A percentile compares a stretch with the other conserved stretches of the same genome.
Evolutionary conservation across 768 basidiomycete genomes (phyloP).

Genomic region (Collybia sp.): DNA sequence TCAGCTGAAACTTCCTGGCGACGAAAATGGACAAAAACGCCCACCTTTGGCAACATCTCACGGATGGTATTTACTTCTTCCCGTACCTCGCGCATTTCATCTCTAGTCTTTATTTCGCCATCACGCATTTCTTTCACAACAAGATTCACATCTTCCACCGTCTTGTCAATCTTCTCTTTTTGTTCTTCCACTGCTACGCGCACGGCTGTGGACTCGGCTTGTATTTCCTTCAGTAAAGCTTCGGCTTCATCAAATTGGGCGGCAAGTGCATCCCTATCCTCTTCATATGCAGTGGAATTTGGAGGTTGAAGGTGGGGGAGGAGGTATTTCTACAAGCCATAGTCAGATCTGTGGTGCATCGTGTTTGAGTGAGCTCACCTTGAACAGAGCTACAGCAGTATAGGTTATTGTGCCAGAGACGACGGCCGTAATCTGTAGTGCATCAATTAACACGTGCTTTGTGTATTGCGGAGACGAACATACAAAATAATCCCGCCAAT

Average conservation of each 20-base stretch:
- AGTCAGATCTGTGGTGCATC: slow-evolving; percentile 3
- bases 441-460: slow-evolving; percentile 19
- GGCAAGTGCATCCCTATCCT: slow-evolving; percentile 77
- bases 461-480: slow-evolving; percentile 18
- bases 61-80: slow-evolving; percentile 88
- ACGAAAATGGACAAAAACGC: slow-evolving; percentile 3
- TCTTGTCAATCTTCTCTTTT: slow-evolving; percentile 63
- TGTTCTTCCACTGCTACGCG: slow-evolving; percentile 74
- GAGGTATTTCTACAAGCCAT: slow-evolving; percentile 71
- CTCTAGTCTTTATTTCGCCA: slow-evolving; percentile 71
- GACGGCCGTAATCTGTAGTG: slow-evolving; percentile 80
- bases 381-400: slow-evolving; percentile 75
- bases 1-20: slow-evolving; percentile 1
- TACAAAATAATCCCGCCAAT: slow-evolving; percentile 98
- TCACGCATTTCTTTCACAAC: slow-evolving; percentile 74
- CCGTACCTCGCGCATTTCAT: slow-evolving; percentile 88
- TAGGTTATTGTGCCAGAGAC: slow-evolving; percentile 84
- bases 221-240: slow-evolving; percentile 74
- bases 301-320: slow-evolving; percentile 90
- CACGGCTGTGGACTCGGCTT: slow-evolving; percentile 70
- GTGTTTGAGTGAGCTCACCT: slow-evolving; percentile 35
- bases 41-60: slow-evolving; percentile 90
- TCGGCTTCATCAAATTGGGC: slow-evolving; percentile 91
- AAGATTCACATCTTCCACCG: slow-evolving; percentile 65
- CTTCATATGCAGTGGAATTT: slow-evolving; percentile 81